Evolutionary conservation across 148 eudicot genomes (phyloP).

Genomic region (Rhododendron henanense): DNA sequence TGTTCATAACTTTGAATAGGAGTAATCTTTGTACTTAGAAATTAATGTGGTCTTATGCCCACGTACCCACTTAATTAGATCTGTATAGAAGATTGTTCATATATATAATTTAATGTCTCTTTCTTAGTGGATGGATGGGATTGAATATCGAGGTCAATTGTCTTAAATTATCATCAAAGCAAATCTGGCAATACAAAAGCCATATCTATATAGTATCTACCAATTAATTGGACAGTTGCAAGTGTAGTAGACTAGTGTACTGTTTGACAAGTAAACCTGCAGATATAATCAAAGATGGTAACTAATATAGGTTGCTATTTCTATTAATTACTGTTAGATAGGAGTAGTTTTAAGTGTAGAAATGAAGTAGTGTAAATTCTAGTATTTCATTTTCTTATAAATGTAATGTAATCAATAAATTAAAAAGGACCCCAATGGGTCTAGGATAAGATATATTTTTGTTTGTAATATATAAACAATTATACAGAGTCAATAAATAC

Average conservation of each 20-base stretch:
- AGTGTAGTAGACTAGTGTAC: background rate
- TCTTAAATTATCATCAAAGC: background rate
- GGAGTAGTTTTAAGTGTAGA: too few relatives aligned
- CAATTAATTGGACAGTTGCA: background rate
- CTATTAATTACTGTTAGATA: too few relatives aligned
- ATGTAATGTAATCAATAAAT: too few relatives aligned
- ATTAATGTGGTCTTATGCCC: background rate
- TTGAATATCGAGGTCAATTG: background rate
- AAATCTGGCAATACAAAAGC: background rate
- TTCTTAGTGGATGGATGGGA: background rate
- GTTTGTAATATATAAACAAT: too few relatives aligned
- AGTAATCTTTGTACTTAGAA: background rate
- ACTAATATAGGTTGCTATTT: too few relatives aligned
- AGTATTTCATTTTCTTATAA: too few relatives aligned
- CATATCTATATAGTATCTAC: background rate
- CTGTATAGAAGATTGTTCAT: background rate
- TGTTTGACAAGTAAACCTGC: background rate
- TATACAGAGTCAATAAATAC: too few relatives aligned
- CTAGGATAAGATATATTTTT: too few relatives aligned
- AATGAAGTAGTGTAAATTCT: too few relatives aligned
- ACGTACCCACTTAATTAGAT: too few relatives aligned
- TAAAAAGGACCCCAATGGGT: too few relatives aligned
- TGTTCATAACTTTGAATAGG: background rate
- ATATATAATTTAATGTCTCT: background rate
- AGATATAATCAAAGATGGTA: too few relatives aligned